Base-by-base conservation (phyloP, 2,329 filamentous ascomycete species). In the Diplodia seriata region DNA sequence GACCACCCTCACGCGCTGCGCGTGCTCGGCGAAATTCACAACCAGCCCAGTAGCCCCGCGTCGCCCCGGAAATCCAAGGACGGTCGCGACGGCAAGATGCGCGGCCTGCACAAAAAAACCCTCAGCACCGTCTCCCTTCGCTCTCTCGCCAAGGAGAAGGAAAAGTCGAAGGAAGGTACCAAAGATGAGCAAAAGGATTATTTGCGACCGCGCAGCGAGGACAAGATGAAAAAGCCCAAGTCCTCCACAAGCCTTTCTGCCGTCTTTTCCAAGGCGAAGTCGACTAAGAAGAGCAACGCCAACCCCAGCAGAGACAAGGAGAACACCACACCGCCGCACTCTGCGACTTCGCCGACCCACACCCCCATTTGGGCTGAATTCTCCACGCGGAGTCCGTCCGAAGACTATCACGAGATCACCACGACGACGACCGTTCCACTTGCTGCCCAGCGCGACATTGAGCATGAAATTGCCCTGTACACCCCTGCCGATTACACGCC, bases 321-420 rank as follows among this genome's bases (percentile, higher is more conserved):
- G 79, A 97, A 97, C 76, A 86, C 85, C 66, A 89, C 86, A 38
- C 92, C 91, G 3, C 81, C 84, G 0, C 80, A 82, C 68, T 83
- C 82, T 4, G 76, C 81, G 14, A 74, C 47, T 2, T 40, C 78
- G 8, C 76, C 78, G 18, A 79, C 81, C 50, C 83, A 86, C 20
- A 88, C 91, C 1, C 93, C 94, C 29, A 93, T 94, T 67, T 97
- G 92, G 84, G 87, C 91, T 15, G 90, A 95, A 74, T 95, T 94
- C 76, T 80, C 84, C 68, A 80, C 81, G 51, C 74, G 77, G 55
- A 66, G 49, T 14, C 61, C 66, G 7, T 31, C 23, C 29, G 66
- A 68, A 8, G 70, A 71, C 31, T 71, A 73, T 65, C 72, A 76
- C 38, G 74, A 78, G 53, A 70, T 72, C 65, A 73, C 72, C 2